A percentile compares a stretch with the other conserved stretches of the same genome.
These are phyloP conservation scores for Diaporthe citrichinensis DNA, from an alignment of 2,329 filamentous ascomycete genomes.

Conservation along the genomic window DNA sequence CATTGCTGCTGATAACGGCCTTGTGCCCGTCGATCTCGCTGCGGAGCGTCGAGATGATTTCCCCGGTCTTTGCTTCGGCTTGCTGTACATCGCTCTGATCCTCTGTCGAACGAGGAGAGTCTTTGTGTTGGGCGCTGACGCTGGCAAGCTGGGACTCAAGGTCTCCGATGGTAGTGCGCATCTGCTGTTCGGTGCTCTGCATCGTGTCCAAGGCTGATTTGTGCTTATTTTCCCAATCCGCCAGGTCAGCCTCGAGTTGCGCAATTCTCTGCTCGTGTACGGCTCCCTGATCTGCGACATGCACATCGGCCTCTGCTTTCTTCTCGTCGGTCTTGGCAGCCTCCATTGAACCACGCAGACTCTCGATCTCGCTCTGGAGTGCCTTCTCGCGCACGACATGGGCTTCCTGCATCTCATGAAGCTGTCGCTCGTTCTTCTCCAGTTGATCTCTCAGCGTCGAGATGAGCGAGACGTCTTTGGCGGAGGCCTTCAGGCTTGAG, in stretches of 20 bases:
- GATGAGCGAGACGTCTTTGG: constrained; percentile 92
- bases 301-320: constrained; percentile 48
- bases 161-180: constrained; percentile 79
- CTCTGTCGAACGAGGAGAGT: constrained; percentile 37
- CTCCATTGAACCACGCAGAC: constrained; percentile 70
- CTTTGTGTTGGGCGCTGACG: constrained; percentile 36
- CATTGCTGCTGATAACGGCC: constrained; percentile 77
- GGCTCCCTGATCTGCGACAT: constrained; percentile 49
- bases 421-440: constrained; percentile 86
- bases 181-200: constrained; percentile 78
- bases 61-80: constrained; percentile 68
- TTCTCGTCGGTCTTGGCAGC: constrained; percentile 25
- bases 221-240: constrained; percentile 83
- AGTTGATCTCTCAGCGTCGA: constrained; percentile 90
- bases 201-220: constrained; percentile 78
- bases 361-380: constrained; percentile 78
- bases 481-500: constrained; percentile 86
- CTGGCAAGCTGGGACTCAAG: constrained; percentile 70
- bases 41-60: constrained; percentile 74
- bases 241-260: constrained; percentile 79
- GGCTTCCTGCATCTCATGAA: constrained; percentile 79
- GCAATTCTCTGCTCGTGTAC: constrained; percentile 71
- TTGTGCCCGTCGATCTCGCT: constrained; percentile 87
- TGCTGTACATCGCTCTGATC: constrained; percentile 59
- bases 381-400: constrained; percentile 83